Evolutionary conservation across 306 rosid genomes (phyloP).

Genomic region (Sicyos edulis): DNA sequence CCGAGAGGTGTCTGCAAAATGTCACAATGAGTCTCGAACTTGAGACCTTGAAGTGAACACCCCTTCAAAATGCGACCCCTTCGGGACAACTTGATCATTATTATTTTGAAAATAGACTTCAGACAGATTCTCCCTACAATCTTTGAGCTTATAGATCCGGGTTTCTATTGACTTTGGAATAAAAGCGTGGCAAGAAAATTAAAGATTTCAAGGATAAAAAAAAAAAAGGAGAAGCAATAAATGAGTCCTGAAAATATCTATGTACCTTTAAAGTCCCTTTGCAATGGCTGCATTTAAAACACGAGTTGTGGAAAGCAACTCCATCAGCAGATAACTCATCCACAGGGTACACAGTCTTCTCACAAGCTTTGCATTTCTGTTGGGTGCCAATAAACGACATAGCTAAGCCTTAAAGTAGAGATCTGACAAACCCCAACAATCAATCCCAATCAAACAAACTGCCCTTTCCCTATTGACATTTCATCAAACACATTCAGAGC

Average conservation of each 20-base stretch:
- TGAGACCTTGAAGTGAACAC: too few species aligned
- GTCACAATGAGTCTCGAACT: too few species aligned
- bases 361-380: slow-evolving; percentile 91
- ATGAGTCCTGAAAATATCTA: neutral
- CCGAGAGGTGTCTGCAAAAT: too few species aligned
- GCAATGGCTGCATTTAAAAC: slow-evolving; percentile 95
- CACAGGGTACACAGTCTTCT: slow-evolving; percentile 83
- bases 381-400: slow-evolving; percentile 90
- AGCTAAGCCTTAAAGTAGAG: slow-evolving; percentile 32
- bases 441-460: neutral
- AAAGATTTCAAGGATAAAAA: neutral
- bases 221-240: neutral
- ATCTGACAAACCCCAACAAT: slow-evolving; percentile 39
- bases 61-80: too few species aligned
- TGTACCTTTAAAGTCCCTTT: slow-evolving; percentile 96
- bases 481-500: neutral
- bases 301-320: slow-evolving; percentile 71
- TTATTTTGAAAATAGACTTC: slow-evolving; percentile 1
- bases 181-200: neutral
- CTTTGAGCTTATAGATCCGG: neutral
- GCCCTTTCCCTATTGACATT: neutral
- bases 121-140: neutral
- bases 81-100: too few species aligned
- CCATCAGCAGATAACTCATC: slow-evolving; percentile 94
- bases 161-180: neutral